Conservation (phyloP, 1,139 yeast species). For the Kodamaea derodonti region DNA sequence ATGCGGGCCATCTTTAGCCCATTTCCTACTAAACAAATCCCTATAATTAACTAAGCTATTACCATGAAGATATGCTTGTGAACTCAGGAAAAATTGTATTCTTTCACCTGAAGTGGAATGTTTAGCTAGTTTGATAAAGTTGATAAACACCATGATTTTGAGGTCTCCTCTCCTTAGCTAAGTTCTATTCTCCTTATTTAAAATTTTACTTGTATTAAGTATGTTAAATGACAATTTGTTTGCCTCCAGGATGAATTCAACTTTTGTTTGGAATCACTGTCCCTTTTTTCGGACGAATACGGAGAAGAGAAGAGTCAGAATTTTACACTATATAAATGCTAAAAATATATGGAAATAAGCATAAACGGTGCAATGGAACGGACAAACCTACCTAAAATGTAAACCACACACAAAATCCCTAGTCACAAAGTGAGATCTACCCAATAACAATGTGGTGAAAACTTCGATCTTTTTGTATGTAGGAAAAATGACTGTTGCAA, state of each 20-base stretch:
- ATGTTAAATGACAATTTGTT: too few relatives aligned
- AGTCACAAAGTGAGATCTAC: neutral
- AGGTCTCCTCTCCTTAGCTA: too few relatives aligned
- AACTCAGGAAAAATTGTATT: slow-evolving; percentile 39
- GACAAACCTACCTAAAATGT: too few relatives aligned
- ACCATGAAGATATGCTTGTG: slow-evolving; percentile 32
- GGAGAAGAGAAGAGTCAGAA: neutral
- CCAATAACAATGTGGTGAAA: too few relatives aligned
- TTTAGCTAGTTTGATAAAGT: slow-evolving; percentile 27
- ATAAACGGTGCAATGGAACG: neutral
- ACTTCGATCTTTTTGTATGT: too few relatives aligned
- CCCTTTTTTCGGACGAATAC: neutral
- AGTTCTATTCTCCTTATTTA: too few relatives aligned
- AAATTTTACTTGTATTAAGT: too few relatives aligned
- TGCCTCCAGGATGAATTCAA: too few relatives aligned
- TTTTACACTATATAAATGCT: neutral
- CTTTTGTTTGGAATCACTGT: neutral
- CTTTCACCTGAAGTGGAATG: slow-evolving; percentile 15
- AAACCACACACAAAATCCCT: neutral
- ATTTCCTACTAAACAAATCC: slow-evolving; percentile 18
- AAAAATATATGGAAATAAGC: neutral
- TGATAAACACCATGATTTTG: slow-evolving; percentile 15
- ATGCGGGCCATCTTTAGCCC: slow-evolving; percentile 32
- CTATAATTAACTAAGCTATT: slow-evolving; percentile 20
- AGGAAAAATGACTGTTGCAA: too few relatives aligned